Conservation (phyloP, 2,329 filamentous ascomycete genomes). For the Seiridium cupressi region DNA sequence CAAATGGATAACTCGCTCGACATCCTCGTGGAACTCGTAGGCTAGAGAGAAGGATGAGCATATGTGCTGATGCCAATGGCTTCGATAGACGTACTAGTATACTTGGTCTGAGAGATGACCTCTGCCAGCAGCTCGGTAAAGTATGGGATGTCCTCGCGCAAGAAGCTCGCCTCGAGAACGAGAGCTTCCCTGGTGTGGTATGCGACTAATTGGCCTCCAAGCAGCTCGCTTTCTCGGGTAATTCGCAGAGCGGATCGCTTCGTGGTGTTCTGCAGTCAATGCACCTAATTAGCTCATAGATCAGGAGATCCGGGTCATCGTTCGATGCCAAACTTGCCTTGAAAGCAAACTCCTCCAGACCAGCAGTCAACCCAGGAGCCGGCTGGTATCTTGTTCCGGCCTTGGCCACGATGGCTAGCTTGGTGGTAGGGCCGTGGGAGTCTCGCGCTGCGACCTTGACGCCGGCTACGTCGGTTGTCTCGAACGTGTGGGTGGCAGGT, state of each 20-base stretch:
- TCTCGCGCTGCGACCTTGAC: constrained; percentile 93
- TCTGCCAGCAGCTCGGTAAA: constrained; percentile 95
- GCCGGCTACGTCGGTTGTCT: constrained; percentile 80
- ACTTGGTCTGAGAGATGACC: constrained; percentile 85
- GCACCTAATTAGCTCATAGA: constrained; percentile 47
- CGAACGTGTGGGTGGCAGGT: constrained; percentile 75
- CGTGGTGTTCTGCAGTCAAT: constrained; percentile 67
- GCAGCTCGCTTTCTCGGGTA: constrained; percentile 89
- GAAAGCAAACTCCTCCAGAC: constrained; percentile 94
- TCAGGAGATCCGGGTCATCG: background rate
- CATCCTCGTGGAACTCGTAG: constrained; percentile 87
- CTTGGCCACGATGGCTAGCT: constrained; percentile 88
- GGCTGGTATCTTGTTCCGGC: constrained; percentile 92
- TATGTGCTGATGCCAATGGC: constrained; percentile 11
- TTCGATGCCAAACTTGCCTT: constrained; percentile 56
- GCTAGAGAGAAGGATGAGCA: constrained; percentile 47
- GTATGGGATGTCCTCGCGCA: constrained; percentile 94
- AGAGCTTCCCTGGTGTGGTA: constrained; percentile 93
- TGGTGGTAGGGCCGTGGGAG: constrained; percentile 82
- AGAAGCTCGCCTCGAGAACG: constrained; percentile 90
- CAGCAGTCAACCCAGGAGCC: constrained; percentile 83
- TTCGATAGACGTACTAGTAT: constrained; percentile 57
- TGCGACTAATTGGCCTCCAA: constrained; percentile 84
- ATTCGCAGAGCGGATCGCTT: constrained; percentile 90
- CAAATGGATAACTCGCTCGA: constrained; percentile 72